A percentile compares a stretch with the other conserved stretches of the same genome.
phyloP scores from a whole-genome alignment of 1,284 basidiomycete species.

The Porogramme epimiltina region DNA sequence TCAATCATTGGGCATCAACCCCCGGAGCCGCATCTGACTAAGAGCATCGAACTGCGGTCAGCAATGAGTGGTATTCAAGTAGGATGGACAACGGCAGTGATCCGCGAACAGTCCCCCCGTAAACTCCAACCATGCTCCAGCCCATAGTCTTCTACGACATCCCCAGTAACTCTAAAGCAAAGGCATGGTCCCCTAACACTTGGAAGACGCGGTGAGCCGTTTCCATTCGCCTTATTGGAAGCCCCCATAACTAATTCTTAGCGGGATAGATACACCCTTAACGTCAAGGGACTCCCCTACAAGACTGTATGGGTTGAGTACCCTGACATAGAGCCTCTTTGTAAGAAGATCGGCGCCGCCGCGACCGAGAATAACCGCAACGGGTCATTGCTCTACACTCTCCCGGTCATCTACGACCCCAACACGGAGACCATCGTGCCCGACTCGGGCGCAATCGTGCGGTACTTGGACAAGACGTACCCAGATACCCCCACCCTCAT shows the following conservation, averaged over 20 bases:
- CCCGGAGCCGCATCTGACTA: too few relatives aligned
- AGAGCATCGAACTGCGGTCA: too few relatives aligned
- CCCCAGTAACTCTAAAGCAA: constrained; percentile 18
- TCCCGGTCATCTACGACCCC: constrained; percentile 31
- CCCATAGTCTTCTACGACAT: constrained; percentile 34
- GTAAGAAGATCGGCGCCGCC: constrained; percentile 26
- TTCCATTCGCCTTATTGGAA: not conserved
- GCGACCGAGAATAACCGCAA: constrained; percentile 16
- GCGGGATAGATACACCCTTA: constrained; percentile 29
- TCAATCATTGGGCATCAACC: too few relatives aligned
- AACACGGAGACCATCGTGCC: constrained; percentile 24
- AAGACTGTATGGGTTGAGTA: constrained; percentile 34
- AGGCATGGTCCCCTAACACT: constrained; percentile 33
- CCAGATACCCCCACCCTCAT: constrained; percentile 24
- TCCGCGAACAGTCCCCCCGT: too few relatives aligned
- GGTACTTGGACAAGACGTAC: constrained; percentile 34
- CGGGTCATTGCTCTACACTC: constrained; percentile 24
- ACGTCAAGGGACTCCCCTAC: constrained; percentile 31
- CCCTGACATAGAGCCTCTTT: constrained; percentile 30
- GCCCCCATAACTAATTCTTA: not conserved
- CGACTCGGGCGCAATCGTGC: constrained; percentile 33
- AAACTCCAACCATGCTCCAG: not conserved
- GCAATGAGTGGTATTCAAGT: too few relatives aligned
- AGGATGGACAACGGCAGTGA: too few relatives aligned
- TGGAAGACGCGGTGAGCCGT: constrained; percentile 31